Conservation (phyloP, 495 filamentous ascomycete genomes). For the Xylaria intraflava region DNA sequence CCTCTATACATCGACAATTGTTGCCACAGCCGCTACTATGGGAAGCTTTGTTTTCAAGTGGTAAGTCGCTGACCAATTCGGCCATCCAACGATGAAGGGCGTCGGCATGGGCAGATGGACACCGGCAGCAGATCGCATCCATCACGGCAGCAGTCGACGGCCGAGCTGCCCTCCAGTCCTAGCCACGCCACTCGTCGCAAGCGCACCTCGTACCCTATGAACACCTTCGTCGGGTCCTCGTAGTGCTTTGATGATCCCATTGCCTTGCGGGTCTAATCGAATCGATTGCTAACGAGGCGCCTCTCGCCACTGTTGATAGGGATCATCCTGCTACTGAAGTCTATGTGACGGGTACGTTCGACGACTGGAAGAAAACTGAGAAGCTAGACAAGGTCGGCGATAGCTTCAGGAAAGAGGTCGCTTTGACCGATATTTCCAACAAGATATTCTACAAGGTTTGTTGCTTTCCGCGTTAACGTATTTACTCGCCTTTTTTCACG, state of each 20-base stretch:
- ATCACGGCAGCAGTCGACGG: not conserved
- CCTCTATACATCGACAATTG: not conserved
- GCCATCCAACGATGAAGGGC: not conserved
- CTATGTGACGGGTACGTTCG: slow-evolving; percentile 92
- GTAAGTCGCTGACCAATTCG: slow-evolving; percentile 29
- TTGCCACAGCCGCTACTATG: slow-evolving; percentile 28
- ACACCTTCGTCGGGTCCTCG: slow-evolving; percentile 1
- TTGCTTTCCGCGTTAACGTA: slow-evolving; percentile 15
- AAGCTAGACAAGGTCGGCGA: slow-evolving; percentile 68
- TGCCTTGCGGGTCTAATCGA: slow-evolving; percentile 14
- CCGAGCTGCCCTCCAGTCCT: not conserved
- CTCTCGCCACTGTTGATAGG: slow-evolving; percentile 40
- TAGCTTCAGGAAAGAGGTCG: slow-evolving; percentile 69
- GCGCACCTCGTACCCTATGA: slow-evolving; percentile 3
- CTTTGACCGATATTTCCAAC: slow-evolving; percentile 51
- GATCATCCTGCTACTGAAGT: slow-evolving; percentile 73
- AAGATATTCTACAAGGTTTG: slow-evolving; percentile 82
- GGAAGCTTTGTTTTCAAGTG: slow-evolving; percentile 51
- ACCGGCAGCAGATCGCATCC: not conserved
- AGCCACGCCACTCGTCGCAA: not conserved
- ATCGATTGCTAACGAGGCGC: slow-evolving; percentile 2
- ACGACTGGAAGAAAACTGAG: slow-evolving; percentile 82
- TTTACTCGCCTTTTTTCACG: not conserved
- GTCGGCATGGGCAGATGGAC: not conserved
- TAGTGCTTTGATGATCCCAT: slow-evolving; percentile 2